Base-by-base conservation (phyloP, 2,329 filamentous ascomycete species). In the Scytalidium sp. region DNA sequence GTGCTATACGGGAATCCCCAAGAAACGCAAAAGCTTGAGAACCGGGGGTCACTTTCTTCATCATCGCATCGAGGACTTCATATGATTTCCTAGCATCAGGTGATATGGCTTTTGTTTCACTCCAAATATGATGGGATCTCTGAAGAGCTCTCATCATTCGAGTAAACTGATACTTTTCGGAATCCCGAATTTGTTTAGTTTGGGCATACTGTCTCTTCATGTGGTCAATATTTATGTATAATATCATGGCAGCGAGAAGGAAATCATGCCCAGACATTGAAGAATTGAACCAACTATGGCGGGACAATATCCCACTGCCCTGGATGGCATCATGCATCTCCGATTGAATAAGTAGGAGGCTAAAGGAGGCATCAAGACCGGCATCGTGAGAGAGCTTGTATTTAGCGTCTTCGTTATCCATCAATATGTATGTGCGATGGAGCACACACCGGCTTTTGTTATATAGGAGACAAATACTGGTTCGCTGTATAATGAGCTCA, bases 191-290 rank as follows among this genome's bases (percentile, higher is more conserved):
- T 47, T 27, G 50, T 23, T 25, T 23, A 19, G 45, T 27, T 42
- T 22, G 48, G 15, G 42, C 29, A 27, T 41, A 40, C 10, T 22
- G 43, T 23, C 53, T 45, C 15, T 49, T 47, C 4, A 40, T 44
- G n/a, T 57, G 51, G 15, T 56, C 52, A 17, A 61, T 39, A 19
- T 25, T 51, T 29, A 85, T 66, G 53, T 79, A 84, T 3, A 86
- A 59, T 13, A 85, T 73, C 74, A 83, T 81, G 48, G 78, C 75
- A 0, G 81, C 81, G 2, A 85, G 71, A 46, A 86, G 66, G 45
- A 81, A 85, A 59, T 86, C 82, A 45, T 84, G 80, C 46, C 80
- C 73, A 10, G 76, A 74, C 3, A 85, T 65, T 1, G 78, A 78
- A 3, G 75, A 77, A 19, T 83, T 62, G 56, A 84, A 83, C 76